A percentile compares a stretch with the other conserved stretches of the same genome.
Conservation (phyloP, 2,329 filamentous ascomycete species). For the Xylariaceae sp. region DNA sequence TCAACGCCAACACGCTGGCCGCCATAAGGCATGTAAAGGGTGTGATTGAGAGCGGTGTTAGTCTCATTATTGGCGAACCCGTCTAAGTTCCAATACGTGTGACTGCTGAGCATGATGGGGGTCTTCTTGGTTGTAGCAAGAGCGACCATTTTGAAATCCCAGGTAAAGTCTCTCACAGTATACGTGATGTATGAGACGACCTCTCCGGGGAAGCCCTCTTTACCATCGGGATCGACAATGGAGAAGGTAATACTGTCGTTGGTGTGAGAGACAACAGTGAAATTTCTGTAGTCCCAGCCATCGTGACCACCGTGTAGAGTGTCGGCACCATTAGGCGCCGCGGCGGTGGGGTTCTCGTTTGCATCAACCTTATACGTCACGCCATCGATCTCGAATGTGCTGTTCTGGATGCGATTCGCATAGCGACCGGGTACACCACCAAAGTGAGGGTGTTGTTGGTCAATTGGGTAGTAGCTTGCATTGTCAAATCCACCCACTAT, state of each 20-base stretch:
- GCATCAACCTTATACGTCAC: conserved; percentile 61
- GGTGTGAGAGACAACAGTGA: conserved; percentile 73
- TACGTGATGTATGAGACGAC: conserved; percentile 78
- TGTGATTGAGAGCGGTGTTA: conserved; percentile 70
- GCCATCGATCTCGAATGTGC: conserved; percentile 72
- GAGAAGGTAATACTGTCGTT: conserved; percentile 74
- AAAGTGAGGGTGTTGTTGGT: conserved; percentile 71
- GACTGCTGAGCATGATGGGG: conserved; percentile 78
- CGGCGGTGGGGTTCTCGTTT: conserved; percentile 66
- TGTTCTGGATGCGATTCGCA: conserved; percentile 82
- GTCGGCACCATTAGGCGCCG: conserved; percentile 60
- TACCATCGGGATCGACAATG: conserved; percentile 73
- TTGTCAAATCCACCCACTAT: conserved; percentile 79
- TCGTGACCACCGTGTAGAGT: conserved; percentile 73
- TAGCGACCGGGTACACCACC: conserved; percentile 77
- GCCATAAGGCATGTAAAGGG: conserved; percentile 73
- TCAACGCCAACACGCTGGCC: conserved; percentile 73
- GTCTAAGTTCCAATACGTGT: conserved; percentile 85
- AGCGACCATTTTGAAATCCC: conserved; percentile 76
- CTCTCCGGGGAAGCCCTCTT: conserved; percentile 79
- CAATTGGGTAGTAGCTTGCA: conserved; percentile 70
- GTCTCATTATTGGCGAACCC: conserved; percentile 78
- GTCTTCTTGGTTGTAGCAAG: conserved; percentile 75
- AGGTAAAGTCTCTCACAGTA: conserved; percentile 67
- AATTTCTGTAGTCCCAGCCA: conserved; percentile 81